Evolutionary conservation across 768 basidiomycete species (phyloP), one percentile per base, ranked within the genome.

Genomic region (Rhizopogon rudus): DNA sequence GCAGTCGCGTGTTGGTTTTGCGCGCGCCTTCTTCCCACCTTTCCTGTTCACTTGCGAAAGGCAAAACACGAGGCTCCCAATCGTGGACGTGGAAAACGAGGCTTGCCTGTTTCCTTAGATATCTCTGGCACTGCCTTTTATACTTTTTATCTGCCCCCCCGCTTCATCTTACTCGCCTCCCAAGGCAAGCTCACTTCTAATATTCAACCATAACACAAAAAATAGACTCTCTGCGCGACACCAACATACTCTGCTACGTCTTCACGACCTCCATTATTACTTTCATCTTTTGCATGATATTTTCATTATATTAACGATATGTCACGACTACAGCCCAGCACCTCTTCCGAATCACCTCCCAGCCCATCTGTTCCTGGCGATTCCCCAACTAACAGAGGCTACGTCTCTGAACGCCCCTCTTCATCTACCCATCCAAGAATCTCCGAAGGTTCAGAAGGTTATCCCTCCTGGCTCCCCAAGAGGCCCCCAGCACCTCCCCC

Each of bases 391-490:
- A 67, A 69, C 51, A 65, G 60, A 12, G 69, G 55, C 20, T 63
- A 69, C 48, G 57, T 67, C 33, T 70, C 71, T 52, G 69, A 70
- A 22, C 71, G 63, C 3, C 72, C 72, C 0, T 73, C 70, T 12
- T 66, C 72, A 40, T 72, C 71, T 1, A 63, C 70, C 50, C 68
- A 69, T 14, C 67, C 69, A 8, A 63, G 69, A 54, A 35, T 54
- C 1, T 73, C 69, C 51, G 79, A 81, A 61, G 61, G 69, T 51
- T 79, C 79, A 16, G 87, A 88, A 60, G 84, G 84, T 13, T 93
- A 93, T 66, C 91, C 91, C 3, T 85, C 87, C 22, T 93, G 91
- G 91, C 83, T 93, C 1, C 91, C 91, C 16, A 81, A 75, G 56
- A 79, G 91, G 13, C 91, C 91, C 2, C 35, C 35, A 37, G 35